These are phyloP conservation scores for Boletus sp. DNA, from an alignment of 768 basidiomycete species.

Conservation along the genomic window DNA sequence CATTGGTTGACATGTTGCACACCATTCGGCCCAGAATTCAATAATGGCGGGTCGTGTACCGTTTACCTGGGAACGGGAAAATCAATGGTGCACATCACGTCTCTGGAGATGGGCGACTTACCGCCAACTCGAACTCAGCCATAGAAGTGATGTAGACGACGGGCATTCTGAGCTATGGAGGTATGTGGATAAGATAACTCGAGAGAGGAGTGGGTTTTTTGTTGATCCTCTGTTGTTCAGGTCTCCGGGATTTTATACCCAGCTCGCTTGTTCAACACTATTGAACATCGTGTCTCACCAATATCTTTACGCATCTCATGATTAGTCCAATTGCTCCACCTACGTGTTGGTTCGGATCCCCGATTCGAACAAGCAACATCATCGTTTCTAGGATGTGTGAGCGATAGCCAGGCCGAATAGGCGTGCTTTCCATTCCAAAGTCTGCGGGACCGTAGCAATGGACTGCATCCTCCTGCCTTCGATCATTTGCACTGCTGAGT, in stretches of 20 bases:
- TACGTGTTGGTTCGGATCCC: slow-evolving; percentile 21
- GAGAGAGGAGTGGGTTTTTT: slow-evolving; percentile 11
- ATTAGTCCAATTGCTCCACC: slow-evolving; percentile 18
- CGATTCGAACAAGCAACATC: slow-evolving; percentile 19
- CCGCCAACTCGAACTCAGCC: slow-evolving; percentile 25
- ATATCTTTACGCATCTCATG: slow-evolving; percentile 11
- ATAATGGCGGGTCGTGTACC: slow-evolving; percentile 24
- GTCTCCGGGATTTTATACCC: slow-evolving; percentile 27
- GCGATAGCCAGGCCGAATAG: slow-evolving; percentile 27
- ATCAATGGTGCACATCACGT: slow-evolving; percentile 8
- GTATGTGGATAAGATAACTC: slow-evolving; percentile 13
- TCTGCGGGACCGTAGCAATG: slow-evolving; percentile 25
- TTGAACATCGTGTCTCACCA: slow-evolving; percentile 15
- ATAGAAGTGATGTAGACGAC: slow-evolving; percentile 26
- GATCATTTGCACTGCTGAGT: slow-evolving; percentile 16
- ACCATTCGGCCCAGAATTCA: slow-evolving; percentile 35
- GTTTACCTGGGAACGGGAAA: slow-evolving; percentile 15
- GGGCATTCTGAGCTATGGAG: slow-evolving; percentile 20
- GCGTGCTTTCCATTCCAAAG: slow-evolving; percentile 31
- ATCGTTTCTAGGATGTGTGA: slow-evolving; percentile 15
- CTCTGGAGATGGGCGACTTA: slow-evolving; percentile 7
- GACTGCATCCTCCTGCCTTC: slow-evolving; percentile 17
- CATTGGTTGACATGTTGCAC: slow-evolving; percentile 21
- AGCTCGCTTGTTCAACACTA: slow-evolving; percentile 17
- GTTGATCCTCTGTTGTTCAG: slow-evolving; percentile 13